A percentile compares a stretch with the other conserved stretches of the same genome.
Conservation (phyloP, 139 green algal genomes). For the Chlorella ohadii region DNA sequence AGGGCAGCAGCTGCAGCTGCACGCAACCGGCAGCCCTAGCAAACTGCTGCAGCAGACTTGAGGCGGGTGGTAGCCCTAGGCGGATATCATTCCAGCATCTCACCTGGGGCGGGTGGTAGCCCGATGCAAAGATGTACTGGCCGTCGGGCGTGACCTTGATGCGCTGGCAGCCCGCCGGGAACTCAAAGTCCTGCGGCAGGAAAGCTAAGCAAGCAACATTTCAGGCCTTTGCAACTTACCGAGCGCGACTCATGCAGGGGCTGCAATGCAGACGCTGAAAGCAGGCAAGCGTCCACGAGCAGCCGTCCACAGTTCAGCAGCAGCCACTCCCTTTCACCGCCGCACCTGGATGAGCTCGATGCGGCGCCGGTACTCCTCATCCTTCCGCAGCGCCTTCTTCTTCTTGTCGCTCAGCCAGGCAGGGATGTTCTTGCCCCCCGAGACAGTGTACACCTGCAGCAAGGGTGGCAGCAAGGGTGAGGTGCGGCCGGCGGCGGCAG, state of each 20-base stretch:
- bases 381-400: slow-evolving; percentile 82
- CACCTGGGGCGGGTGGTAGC: slow-evolving; percentile 81
- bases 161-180: slow-evolving; percentile 83
- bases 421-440: slow-evolving; percentile 85
- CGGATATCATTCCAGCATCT: no score
- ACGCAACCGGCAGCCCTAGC: not conserved
- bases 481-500: not conserved
- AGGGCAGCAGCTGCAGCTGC: not conserved
- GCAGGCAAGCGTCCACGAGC: no score
- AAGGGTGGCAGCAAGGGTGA: not conserved
- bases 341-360: slow-evolving; percentile 26
- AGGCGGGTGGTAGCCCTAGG: no score
- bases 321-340: not conserved
- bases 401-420: slow-evolving; percentile 93
- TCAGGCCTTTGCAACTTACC: no score
- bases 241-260: no score
- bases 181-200: slow-evolving; percentile 83
- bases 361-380: slow-evolving; percentile 77
- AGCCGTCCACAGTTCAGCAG: no score
- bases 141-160: slow-evolving; percentile 90
- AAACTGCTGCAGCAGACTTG: not conserved
- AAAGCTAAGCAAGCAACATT: no score
- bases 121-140: slow-evolving; percentile 89
- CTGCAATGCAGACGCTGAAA: no score
- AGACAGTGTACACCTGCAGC: slow-evolving; percentile 90